Conservation (phyloP, 768 basidiomycete genomes). For the Xerocomellus dryophilus region DNA sequence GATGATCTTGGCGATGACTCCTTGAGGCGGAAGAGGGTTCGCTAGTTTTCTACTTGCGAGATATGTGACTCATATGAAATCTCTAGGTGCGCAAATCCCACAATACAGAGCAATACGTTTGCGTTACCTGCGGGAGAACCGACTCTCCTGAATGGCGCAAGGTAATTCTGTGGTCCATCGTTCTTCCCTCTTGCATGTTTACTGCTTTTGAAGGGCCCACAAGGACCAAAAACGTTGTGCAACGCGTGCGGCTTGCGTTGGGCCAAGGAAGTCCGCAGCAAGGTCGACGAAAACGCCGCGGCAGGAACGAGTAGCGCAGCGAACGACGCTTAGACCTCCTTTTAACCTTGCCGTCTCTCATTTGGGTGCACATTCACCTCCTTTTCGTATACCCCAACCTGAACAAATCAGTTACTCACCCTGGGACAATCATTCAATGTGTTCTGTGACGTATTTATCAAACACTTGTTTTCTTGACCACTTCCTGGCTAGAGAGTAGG, state of each 20-base stretch:
- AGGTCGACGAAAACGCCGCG: conserved; percentile 34
- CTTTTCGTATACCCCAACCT: conserved; percentile 4
- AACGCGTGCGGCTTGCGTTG: conserved; percentile 94
- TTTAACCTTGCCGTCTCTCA: not conserved
- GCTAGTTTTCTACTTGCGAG: not conserved
- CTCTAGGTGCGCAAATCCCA: conserved; percentile 39
- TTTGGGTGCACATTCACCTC: not conserved
- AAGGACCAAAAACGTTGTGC: conserved; percentile 95
- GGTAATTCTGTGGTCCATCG: conserved; percentile 35
- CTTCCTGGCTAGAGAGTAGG: conserved; percentile 10
- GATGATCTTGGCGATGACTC: conserved; percentile 52
- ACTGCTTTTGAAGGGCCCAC: conserved; percentile 61
- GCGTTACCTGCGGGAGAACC: conserved; percentile 89
- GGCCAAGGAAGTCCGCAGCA: conserved; percentile 70
- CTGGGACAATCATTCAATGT: conserved; percentile 3
- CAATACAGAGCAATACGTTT: conserved; percentile 71
- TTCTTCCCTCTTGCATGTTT: conserved; percentile 16
- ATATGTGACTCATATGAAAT: conserved; percentile 1
- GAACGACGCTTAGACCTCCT: conserved; percentile 14
- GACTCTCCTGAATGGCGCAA: conserved; percentile 98
- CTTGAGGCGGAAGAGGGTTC: conserved; percentile 63
- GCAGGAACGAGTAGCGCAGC: conserved; percentile 22
- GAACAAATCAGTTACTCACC: conserved; percentile 1
- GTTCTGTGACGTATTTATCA: not conserved
- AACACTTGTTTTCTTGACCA: conserved; percentile 15